Evolutionary conservation across 352 stramenopile species (phyloP), one percentile per base, ranked within the genome.

Genomic region (Blastocystis sp.): DNA sequence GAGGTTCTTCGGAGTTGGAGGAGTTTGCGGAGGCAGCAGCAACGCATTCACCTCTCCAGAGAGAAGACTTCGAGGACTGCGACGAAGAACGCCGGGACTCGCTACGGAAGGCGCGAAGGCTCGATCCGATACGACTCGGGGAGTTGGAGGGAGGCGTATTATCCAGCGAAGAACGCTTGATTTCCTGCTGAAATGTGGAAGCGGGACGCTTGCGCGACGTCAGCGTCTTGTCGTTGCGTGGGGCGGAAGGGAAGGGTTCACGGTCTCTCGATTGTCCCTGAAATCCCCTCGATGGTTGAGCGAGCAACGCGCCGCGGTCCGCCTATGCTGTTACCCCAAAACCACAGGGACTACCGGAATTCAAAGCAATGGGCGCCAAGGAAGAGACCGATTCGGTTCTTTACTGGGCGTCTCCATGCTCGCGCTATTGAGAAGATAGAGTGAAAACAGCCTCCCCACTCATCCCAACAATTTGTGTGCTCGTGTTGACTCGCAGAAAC

Each of bases 1-100:
- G 28, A 81, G 52, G 23, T 65, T 81, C 45, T 64, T 64, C 9
- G 71, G 71, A 52, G 52, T 11, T n/a, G 64, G 64, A 71, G 34
- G 64, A 71, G 23, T 71, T 71, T 2, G 28, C 64, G n/a, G 64
- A 71, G 23, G 64, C 4, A 71, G 17, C 23, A 71, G 64, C 40
- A 34, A 34, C 28, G 28, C 28, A 34, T 34, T 34, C 28, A 34
- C 28, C 28, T 34, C 28, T 34, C 28, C 28, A 34, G 28, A 34
- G 28, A 34, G 28, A 34, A 34, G 28, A 34, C 28, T 34, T 34
- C 28, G 28, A 34, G 28, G 28, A 34, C 28, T 34, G 28, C 28
- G 28, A 34, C 28, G 28, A 34, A 34, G 28, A 34, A 34, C 28
- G 28, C 28, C 28, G 28, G 28, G 28, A 34, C 28, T 34, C 28